These are phyloP conservation scores for Aeschynomene evenia DNA, from an alignment of 306 rosid species.

Conservation along the genomic window DNA sequence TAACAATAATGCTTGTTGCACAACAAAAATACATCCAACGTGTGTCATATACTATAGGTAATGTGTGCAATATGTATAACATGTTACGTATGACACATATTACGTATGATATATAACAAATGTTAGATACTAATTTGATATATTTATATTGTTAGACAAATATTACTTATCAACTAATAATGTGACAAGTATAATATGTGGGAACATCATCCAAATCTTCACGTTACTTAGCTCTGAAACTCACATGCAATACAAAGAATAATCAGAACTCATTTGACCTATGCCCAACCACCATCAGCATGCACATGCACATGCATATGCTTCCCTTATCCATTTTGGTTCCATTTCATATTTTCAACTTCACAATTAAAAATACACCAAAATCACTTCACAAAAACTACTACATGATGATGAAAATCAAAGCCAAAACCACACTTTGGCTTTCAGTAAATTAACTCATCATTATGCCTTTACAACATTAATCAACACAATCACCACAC, in stretches of 20 bases:
- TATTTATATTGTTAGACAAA: too few species aligned
- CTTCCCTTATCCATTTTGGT: conserved; percentile 18
- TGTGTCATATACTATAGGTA: too few species aligned
- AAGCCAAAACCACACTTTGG: conserved; percentile 27
- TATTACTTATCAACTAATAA: not conserved
- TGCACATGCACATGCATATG: conserved; percentile 33
- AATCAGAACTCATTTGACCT: conserved; percentile 32
- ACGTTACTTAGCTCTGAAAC: conserved; percentile 29
- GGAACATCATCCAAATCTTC: conserved; percentile 39
- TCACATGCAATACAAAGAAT: conserved; percentile 42
- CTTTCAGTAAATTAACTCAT: not conserved
- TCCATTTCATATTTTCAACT: conserved; percentile 13
- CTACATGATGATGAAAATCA: conserved; percentile 19
- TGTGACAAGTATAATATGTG: not conserved
- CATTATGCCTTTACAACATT: not conserved
- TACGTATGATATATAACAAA: too few species aligned
- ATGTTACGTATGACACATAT: too few species aligned
- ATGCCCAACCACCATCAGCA: conserved; percentile 23
- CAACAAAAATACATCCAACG: too few species aligned
- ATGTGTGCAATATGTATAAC: too few species aligned
- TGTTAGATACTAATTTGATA: too few species aligned
- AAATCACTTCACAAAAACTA: conserved; percentile 30
- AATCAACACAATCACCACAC: not conserved
- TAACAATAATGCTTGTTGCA: too few species aligned
- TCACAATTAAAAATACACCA: not conserved